Conservation (phyloP, 805 yeast genomes). For the Metschnikowia proteae region DNA sequence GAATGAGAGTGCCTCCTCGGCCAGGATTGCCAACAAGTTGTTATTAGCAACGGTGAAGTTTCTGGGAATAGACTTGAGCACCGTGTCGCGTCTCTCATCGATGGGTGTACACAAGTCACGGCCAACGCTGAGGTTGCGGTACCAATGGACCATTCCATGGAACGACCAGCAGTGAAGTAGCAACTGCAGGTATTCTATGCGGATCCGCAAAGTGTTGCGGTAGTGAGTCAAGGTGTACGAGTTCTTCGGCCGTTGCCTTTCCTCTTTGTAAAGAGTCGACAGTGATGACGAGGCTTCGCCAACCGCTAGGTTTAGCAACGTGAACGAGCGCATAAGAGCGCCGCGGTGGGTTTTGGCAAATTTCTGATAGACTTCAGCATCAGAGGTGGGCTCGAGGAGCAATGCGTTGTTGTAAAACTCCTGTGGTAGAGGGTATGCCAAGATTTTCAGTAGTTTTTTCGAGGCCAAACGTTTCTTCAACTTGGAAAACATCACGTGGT, state of each 20-base stretch:
- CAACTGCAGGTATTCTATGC: slow-evolving; percentile 38
- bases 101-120: slow-evolving; percentile 31
- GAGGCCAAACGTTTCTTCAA: slow-evolving; percentile 19
- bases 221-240: slow-evolving; percentile 18
- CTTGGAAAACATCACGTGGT: slow-evolving; percentile 14
- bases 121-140: slow-evolving; percentile 30
- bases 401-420: slow-evolving; percentile 27
- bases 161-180: slow-evolving; percentile 42
- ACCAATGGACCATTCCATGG: slow-evolving; percentile 38
- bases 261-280: slow-evolving; percentile 25
- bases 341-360: slow-evolving; percentile 25
- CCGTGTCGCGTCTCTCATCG: slow-evolving; percentile 24
- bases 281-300: slow-evolving; percentile 37
- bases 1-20: slow-evolving; percentile 8
- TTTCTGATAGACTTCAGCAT: slow-evolving; percentile 11
- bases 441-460: slow-evolving; percentile 13
- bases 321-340: slow-evolving; percentile 23
- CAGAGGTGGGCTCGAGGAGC: slow-evolving; percentile 37
- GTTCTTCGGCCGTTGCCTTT: slow-evolving; percentile 10
- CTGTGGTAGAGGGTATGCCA: slow-evolving; percentile 18
- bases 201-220: slow-evolving; percentile 32
- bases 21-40: slow-evolving; percentile 10
- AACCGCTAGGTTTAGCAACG: slow-evolving; percentile 28
- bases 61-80: slow-evolving; percentile 22
- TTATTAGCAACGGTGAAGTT: slow-evolving; percentile 13